Base-by-base conservation (phyloP, 371 early-diverging fungal species). In the Dinochytrium kinnereticum region DNA sequence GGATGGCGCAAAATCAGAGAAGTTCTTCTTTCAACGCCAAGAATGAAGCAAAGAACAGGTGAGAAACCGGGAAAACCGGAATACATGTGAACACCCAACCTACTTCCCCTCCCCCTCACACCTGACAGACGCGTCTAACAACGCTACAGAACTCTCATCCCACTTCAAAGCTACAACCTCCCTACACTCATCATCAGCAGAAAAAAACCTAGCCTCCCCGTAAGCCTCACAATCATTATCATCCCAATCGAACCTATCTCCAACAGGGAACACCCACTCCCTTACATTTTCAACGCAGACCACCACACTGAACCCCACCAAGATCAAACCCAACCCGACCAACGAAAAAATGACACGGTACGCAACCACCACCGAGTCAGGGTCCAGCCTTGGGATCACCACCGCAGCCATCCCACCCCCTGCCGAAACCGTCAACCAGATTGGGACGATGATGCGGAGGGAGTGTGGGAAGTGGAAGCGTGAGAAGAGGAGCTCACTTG, bases 221-320 rank as follows among this genome's bases (percentile, higher is more conserved):
- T 19, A 21, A 17, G 38, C 64, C 64, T 61, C 64, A 61, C 15
- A 33, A 34, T 61, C 64, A 26, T 31, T 13, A 34, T 36, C 64
- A 61, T 17, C 64, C 64, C 64, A 36, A 28, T 61, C 38, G 34
- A 61, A 61, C 64, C 34, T 36, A 19, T 61, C 64, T 17, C 64
- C 64, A 38, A 31, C 38, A 13, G 64, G 64, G 64, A 61, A 61
- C 64, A 24, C 19, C 19, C 19, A 19, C 2, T 61, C 64, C 64
- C 64, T 31, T 10, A 34, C 64, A 19, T 38, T 61, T 24, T 61
- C 64, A 5, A 61, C 24, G 10, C 21, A 7, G 3, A 31, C 33
- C 24, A 61, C 34, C 21, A 61, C 7, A 2, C 33, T 61, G 24
- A 61, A 61, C 19, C 33, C 13, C 15, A 38, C 3, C 36, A 61